Percentiles rank a stretch among this genome's conserved stretches.
Evolutionary conservation across 306 rosid species (phyloP).

Genomic region (Casuarina glauca): DNA sequence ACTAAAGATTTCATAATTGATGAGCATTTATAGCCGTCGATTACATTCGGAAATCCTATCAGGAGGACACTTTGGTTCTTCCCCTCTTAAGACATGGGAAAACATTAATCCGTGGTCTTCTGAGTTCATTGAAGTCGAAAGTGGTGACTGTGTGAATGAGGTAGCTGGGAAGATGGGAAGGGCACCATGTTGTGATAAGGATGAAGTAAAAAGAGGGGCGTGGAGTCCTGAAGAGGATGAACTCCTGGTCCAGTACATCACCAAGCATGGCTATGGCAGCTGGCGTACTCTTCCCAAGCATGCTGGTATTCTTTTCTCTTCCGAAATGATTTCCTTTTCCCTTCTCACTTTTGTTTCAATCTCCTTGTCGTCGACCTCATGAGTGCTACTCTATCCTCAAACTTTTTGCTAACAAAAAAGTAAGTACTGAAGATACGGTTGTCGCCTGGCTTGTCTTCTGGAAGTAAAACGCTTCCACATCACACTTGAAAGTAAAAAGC

Average conservation of each 20-base stretch:
- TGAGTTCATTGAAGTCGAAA: not conserved
- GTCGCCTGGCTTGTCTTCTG: not conserved
- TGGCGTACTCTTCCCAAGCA: conserved; percentile 61
- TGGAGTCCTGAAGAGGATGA: conserved; percentile 62
- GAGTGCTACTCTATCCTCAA: too few relatives aligned
- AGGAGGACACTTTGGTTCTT: not conserved
- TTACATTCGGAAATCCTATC: conserved; percentile 19
- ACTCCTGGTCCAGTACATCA: conserved; percentile 44
- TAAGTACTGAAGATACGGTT: not conserved
- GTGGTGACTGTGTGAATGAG: conserved; percentile 18
- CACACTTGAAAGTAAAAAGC: not conserved
- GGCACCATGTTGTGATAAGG: conserved; percentile 53
- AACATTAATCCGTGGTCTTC: not conserved
- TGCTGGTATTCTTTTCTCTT: conserved; percentile 34
- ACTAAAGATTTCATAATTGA: not conserved
- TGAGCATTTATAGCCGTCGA: conserved; percentile 34
- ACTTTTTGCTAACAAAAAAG: too few relatives aligned
- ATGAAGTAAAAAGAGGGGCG: conserved; percentile 49
- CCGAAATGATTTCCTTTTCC: not conserved
- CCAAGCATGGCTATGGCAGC: conserved; percentile 50
- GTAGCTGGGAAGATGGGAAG: conserved; percentile 37
- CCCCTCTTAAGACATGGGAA: not conserved
- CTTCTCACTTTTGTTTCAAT: not conserved
- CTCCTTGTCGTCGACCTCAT: not conserved
- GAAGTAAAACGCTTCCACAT: not conserved